Evolutionary conservation across 2,329 filamentous ascomycete genomes (phyloP), one percentile per base, ranked within the genome.

Genomic region (Aspergillus ochraceoroseus): DNA sequence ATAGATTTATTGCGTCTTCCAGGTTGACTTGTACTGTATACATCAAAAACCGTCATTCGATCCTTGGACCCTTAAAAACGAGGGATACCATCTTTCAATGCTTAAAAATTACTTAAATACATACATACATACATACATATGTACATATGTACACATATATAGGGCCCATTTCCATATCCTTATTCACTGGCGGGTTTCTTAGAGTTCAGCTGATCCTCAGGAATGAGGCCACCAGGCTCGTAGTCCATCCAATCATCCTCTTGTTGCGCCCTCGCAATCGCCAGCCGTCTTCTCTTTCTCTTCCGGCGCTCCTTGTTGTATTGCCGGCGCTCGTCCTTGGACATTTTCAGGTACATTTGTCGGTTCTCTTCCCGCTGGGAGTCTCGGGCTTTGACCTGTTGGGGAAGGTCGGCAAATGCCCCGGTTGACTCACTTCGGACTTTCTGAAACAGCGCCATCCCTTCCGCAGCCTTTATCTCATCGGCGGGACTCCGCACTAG

Each of bases 241-340:
- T 53, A 52, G 12, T 55, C 41, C 32, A 45, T 27, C 51, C 53
- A 55, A 12, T 44, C 55, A 8, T 57, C 54, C 23, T 51, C 51
- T 31, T 49, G 45, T 28, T 41, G 37, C 7, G 39, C 45, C 32
- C 22, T 31, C n/a, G 38, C 40, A 40, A 55, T 55, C 25, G 52
- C 49, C 17, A 42, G 12, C 15, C 33, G 29, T 17, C 53, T 39
- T 38, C 55, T 38, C 44, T 53, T 54, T 27, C 27, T 41, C 43
- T 55, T 57, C 13, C 52, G 47, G 11, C 47, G 42, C 32, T 49
- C 46, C 29, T 56, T 57, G 30, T 38, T 48, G 14, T 37, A 44
- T 6, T 44, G 43, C 22, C 46, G 38, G 17, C 44, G 46, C 25
- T 43, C 37, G 14, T 53, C 46, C 15, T 43, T 42, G 9, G 44